Conservation (phyloP, 1,284 basidiomycete species). For the Meira nashicola region DNA sequence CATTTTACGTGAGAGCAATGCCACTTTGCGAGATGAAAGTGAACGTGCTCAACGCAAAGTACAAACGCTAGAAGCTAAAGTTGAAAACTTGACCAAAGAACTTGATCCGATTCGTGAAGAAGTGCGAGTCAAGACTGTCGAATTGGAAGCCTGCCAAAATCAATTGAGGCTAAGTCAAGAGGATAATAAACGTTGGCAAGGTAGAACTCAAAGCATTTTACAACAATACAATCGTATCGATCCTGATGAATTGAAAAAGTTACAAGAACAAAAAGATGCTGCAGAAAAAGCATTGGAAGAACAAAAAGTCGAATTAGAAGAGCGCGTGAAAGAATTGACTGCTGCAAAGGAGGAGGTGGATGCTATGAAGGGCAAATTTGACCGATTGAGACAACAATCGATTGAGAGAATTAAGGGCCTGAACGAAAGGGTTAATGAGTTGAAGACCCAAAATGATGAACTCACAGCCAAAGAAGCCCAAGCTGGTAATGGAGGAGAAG, state of each 20-base stretch:
- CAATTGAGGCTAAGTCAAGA: constrained; percentile 71
- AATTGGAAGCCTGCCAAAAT: constrained; percentile 66
- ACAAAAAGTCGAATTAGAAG: constrained; percentile 15
- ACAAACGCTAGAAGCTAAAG: constrained; percentile 59
- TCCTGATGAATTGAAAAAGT: constrained; percentile 59
- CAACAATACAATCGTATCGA: constrained; percentile 85
- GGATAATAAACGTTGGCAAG: constrained; percentile 78
- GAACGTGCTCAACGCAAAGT: constrained; percentile 59
- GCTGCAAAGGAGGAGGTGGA: constrained; percentile 25
- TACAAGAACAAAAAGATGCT: constrained; percentile 39
- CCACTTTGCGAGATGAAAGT: constrained; percentile 71
- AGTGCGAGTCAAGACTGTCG: constrained; percentile 65
- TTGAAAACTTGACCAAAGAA: constrained; percentile 58
- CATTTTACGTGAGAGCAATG: constrained; percentile 80
- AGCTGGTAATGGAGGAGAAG: constrained; percentile 28
- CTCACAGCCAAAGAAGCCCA: constrained; percentile 36
- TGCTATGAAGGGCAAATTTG: constrained; percentile 34
- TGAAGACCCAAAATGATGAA: constrained; percentile 32
- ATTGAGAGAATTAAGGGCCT: constrained; percentile 27
- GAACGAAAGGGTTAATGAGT: constrained; percentile 7
- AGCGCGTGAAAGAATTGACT: constrained; percentile 25
- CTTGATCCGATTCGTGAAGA: constrained; percentile 73
- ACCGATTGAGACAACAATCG: constrained; percentile 42
- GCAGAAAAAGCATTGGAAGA: constrained; percentile 16
- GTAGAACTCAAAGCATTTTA: constrained; percentile 72